Evolutionary conservation across 305 asterid species (phyloP).

Genomic region (Nicotiana rustica): DNA sequence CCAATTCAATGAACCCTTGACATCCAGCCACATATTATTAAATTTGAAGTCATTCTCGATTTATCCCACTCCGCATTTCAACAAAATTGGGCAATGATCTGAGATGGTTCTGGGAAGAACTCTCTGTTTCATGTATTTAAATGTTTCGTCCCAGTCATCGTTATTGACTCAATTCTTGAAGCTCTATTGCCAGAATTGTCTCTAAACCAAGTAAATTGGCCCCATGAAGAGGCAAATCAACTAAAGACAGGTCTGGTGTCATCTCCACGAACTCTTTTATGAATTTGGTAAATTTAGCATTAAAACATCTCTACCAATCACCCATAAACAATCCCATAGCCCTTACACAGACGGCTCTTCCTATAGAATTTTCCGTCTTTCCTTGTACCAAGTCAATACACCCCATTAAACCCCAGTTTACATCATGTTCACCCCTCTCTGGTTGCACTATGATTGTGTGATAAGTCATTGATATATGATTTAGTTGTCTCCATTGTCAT

Average conservation of each 20-base stretch:
- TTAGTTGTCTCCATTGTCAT: not conserved
- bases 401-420: not conserved
- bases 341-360: not conserved
- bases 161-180: not conserved
- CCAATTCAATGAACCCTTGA: not conserved
- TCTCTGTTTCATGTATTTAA: slow-evolving; percentile 1
- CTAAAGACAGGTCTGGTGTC: not conserved
- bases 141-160: not conserved
- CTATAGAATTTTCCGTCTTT: not conserved
- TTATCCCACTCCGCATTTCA: not conserved
- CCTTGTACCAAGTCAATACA: slow-evolving; percentile 5
- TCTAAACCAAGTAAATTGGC: not conserved
- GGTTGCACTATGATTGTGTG: not conserved
- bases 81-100: not conserved
- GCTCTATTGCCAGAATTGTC: not conserved
- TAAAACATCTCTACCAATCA: not conserved
- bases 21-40: not conserved
- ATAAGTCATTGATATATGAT: slow-evolving; percentile 7
- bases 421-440: not conserved
- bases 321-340: not conserved
- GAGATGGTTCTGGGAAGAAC: slow-evolving; percentile 12
- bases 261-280: not conserved
- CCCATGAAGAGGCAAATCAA: not conserved
- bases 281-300: not conserved
- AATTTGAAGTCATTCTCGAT: slow-evolving; percentile 7